phyloP scores from a whole-genome alignment of 1,284 basidiomycete species.

The Ganoderma meredithae region DNA sequence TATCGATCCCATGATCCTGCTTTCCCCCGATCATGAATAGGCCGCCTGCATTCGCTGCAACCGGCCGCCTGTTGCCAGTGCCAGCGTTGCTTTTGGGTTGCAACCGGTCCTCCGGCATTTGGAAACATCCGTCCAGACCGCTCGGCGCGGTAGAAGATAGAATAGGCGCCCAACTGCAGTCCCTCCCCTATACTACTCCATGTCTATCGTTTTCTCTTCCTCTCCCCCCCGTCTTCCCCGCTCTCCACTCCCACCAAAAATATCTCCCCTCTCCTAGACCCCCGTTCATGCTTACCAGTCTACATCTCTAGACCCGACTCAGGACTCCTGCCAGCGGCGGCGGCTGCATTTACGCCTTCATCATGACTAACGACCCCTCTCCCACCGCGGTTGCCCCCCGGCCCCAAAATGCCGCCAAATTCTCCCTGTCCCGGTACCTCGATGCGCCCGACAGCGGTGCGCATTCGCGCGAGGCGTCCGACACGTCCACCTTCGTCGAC shows the following conservation, averaged over 20 bases:
- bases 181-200: neutral
- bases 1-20: neutral
- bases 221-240: neutral
- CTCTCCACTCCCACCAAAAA: neutral
- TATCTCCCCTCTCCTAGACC: neutral
- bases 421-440: conserved; percentile 14
- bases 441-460: conserved; percentile 4
- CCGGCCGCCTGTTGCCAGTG: neutral
- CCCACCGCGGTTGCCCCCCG: conserved; percentile 15
- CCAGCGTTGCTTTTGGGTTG: neutral
- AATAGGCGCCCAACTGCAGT: neutral
- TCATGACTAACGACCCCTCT: conserved; percentile 26
- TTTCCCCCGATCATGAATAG: neutral
- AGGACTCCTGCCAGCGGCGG: neutral
- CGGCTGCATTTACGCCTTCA: conserved; percentile 3
- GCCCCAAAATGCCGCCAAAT: conserved; percentile 10
- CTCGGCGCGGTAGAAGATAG: neutral
- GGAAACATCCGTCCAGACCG: neutral
- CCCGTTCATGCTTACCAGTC: conserved; percentile 18
- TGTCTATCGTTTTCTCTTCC: neutral
- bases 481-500: conserved; percentile 15
- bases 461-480: conserved; percentile 16
- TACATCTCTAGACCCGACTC: conserved; percentile 14
- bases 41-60: neutral
- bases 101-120: neutral